These are phyloP conservation scores for Fraxinus americana DNA, from an alignment of 257 asterid genomes.

Conservation along the genomic window DNA sequence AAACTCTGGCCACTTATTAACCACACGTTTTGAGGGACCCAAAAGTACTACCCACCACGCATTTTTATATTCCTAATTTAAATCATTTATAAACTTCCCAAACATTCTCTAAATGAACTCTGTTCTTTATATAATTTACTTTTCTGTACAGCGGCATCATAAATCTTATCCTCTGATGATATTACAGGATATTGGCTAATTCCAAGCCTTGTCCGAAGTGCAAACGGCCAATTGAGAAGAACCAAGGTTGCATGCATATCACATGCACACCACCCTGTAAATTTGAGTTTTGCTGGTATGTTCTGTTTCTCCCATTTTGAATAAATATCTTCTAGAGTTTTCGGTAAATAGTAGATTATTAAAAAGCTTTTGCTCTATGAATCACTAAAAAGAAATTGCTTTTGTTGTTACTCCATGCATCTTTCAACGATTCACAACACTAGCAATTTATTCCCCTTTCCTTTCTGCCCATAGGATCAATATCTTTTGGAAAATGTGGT, in stretches of 20 bases:
- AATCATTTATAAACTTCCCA: not conserved
- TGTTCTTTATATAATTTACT: conserved; percentile 10
- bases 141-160: conserved; percentile 16
- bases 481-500: conserved; percentile 8
- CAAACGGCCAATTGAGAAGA: conserved; percentile 99
- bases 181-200: conserved; percentile 91
- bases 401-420: conserved; percentile 8
- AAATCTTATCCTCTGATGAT: conserved; percentile 28
- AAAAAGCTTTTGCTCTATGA: conserved; percentile 19
- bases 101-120: not conserved
- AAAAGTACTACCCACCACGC: no score
- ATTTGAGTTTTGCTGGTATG: conserved; percentile 98
- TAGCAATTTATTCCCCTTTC: not conserved
- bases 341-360: not conserved
- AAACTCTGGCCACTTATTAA: not conserved
- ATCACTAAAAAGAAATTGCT: not conserved
- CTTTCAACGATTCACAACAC: conserved; percentile 6
- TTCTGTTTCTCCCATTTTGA: conserved; percentile 21
- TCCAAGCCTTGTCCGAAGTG: conserved; percentile 99
- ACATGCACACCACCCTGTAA: conserved; percentile 99
- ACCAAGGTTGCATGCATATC: conserved; percentile 98
- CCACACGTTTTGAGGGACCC: conserved; percentile 2
- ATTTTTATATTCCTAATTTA: no score
- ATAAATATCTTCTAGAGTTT: conserved; percentile 9
- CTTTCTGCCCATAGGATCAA: conserved; percentile 20